phyloP scores from a whole-genome alignment of 2,329 filamentous ascomycete species.

The Orbilia quercus region DNA sequence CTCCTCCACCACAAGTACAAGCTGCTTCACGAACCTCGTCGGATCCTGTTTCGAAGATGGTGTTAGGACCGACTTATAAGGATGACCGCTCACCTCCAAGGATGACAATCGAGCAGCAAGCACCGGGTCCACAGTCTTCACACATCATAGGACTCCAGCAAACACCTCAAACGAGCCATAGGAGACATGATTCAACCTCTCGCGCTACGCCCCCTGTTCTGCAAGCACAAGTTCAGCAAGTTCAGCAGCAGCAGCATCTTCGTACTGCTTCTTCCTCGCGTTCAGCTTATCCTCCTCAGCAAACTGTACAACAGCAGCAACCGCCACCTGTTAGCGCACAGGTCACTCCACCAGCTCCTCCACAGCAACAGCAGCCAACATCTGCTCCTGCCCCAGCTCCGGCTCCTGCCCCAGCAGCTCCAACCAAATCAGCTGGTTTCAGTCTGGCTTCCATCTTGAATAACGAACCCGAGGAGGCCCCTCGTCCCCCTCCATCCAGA shows the following conservation, averaged over 20 bases:
- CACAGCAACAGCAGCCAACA: slow-evolving; percentile 15
- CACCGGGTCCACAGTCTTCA: slow-evolving; percentile 12
- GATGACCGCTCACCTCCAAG: slow-evolving; percentile 48
- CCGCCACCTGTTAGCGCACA: slow-evolving; percentile 23
- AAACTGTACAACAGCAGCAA: slow-evolving; percentile 22
- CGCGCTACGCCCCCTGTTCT: slow-evolving; percentile 29
- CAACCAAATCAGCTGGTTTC: slow-evolving; percentile 31
- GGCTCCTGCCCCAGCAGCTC: slow-evolving; percentile 23
- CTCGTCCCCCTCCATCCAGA: slow-evolving; percentile 12
- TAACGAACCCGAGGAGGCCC: slow-evolving; percentile 33
- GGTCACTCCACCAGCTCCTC: background rate
- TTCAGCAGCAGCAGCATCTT: slow-evolving; percentile 48
- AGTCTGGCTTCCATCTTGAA: slow-evolving; percentile 47
- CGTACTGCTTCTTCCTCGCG: slow-evolving; percentile 20
- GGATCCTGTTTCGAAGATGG: slow-evolving; percentile 37
- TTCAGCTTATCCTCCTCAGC: slow-evolving; percentile 15
- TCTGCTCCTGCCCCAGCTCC: slow-evolving; percentile 9
- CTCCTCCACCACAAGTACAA: slow-evolving; percentile 19
- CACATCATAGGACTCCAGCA: slow-evolving; percentile 45
- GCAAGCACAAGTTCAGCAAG: slow-evolving; percentile 23
- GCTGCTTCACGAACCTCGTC: slow-evolving; percentile 13
- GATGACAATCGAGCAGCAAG: slow-evolving; percentile 45
- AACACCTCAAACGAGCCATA: slow-evolving; percentile 40
- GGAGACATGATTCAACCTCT: slow-evolving; percentile 46
- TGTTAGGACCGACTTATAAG: slow-evolving; percentile 35